Evolutionary conservation across 805 yeast genomes (phyloP), one percentile per base, ranked within the genome.

Genomic region (Starmerella bombicola): DNA sequence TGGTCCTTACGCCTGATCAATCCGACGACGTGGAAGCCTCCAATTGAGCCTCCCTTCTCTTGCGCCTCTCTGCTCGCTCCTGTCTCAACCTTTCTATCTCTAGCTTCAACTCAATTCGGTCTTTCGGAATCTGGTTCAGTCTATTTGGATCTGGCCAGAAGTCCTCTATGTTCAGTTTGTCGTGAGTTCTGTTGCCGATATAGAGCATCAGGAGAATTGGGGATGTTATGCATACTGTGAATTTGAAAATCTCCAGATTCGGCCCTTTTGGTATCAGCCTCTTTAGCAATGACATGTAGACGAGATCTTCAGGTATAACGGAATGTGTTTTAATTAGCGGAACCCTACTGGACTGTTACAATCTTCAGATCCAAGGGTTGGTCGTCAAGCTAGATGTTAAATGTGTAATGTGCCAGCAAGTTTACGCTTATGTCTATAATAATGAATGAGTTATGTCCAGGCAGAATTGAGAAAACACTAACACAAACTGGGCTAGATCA

Each of bases 121-220:
- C 95, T 55, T 85, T 86, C 3, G 97, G 97, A 26, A 86, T 78
- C 62, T 82, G 79, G 58, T 86, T 85, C 51, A 84, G 68, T 2
- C 95, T 80, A 31, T 80, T 80, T 31, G 95, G 95, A 59, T 85
- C 96, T 3, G 97, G 97, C 94, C 95, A 85, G 62, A 83, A 86
- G 17, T 95, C 95, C 7, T 93, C 93, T 35, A 85, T 77, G 56
- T 84, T 82, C 59, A 86, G 76, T 64, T 84, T 86, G 53, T 69
- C 73, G 59, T 86, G 94, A 1, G 96, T 80, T 53, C 86, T 86
- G 30, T 80, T 71, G 57, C 97, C 96, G 33, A 84, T 86, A 53
- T 80, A 86, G 61, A 83, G 79, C 97, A 86, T 86, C 55, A 84
- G 80, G n/a, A 74, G 70, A 35, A 86, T 80, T 0, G 97, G 97